Percentiles rank a stretch among this genome's conserved stretches.
Evolutionary conservation across 768 basidiomycete species (phyloP).

Genomic region (Aureoboletus auriporus): DNA sequence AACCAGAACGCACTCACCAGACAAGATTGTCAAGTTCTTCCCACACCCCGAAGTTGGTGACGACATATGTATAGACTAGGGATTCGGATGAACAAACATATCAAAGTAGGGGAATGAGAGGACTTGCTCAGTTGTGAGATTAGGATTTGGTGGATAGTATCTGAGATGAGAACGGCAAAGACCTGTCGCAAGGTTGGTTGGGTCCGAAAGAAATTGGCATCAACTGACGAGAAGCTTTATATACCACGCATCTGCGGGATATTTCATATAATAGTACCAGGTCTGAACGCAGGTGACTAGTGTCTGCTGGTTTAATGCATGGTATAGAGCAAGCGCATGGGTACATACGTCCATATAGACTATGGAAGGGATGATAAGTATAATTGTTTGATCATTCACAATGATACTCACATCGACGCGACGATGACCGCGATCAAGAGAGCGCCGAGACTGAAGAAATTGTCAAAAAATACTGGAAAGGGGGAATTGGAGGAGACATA

Average conservation of each 20-base stretch:
- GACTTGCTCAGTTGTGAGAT: conserved; percentile 48
- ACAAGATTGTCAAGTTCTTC: conserved; percentile 31
- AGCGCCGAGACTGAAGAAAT: conserved; percentile 41
- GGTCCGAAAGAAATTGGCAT: not conserved
- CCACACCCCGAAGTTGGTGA: conserved; percentile 37
- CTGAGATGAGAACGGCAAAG: conserved; percentile 42
- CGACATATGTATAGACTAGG: conserved; percentile 45
- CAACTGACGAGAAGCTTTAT: conserved; percentile 42
- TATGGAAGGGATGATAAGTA: conserved; percentile 19
- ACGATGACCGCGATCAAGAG: conserved; percentile 47
- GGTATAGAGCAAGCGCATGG: not conserved
- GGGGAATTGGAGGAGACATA: conserved; percentile 14
- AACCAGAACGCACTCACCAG: conserved; percentile 33
- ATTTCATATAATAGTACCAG: conserved; percentile 48
- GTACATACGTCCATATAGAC: conserved; percentile 47
- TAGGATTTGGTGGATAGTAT: conserved; percentile 50
- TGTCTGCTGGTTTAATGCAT: not conserved
- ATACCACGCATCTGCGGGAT: conserved; percentile 48
- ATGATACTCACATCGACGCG: conserved; percentile 42
- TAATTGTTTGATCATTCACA: not conserved
- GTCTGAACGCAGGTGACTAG: conserved; percentile 54
- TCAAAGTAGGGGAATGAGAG: not conserved
- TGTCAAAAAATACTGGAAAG: not conserved
- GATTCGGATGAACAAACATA: not conserved
- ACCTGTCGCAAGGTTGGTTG: conserved; percentile 36